Conservation (phyloP, 805 yeast species). For the Cyberlindnera maritima region DNA sequence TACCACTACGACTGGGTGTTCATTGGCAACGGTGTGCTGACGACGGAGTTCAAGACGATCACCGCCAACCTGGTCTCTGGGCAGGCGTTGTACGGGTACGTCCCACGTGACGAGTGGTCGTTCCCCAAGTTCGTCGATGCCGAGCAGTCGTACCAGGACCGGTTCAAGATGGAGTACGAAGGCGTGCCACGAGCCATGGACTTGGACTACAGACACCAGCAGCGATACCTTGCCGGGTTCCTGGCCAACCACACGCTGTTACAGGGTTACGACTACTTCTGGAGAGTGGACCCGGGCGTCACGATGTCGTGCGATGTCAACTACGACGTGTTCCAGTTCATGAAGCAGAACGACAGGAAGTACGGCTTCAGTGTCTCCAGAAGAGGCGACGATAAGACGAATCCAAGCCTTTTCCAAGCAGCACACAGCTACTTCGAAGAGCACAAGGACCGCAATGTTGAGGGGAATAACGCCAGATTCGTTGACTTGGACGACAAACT, state of each 20-base stretch:
- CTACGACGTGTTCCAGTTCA: constrained; percentile 59
- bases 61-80: constrained; percentile 52
- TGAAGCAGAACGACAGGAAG: constrained; percentile 49
- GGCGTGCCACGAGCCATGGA: constrained; percentile 48
- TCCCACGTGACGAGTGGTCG: constrained; percentile 60
- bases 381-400: constrained; percentile 52
- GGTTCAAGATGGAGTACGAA: constrained; percentile 38
- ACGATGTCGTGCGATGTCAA: constrained; percentile 56
- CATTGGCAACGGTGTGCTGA: constrained; percentile 60
- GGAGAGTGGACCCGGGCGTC: constrained; percentile 73
- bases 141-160: constrained; percentile 38
- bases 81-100: constrained; percentile 52
- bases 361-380: constrained; percentile 64
- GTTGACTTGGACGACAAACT: constrained; percentile 56
- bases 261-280: constrained; percentile 57
- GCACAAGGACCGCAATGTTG: constrained; percentile 34
- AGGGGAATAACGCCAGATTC: constrained; percentile 49
- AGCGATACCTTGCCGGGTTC: constrained; percentile 42
- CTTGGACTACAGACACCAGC: constrained; percentile 53
- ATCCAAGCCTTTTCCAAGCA: constrained; percentile 57
- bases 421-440: constrained; percentile 40
- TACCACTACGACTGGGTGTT: constrained; percentile 76
- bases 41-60: constrained; percentile 44
- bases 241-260: constrained; percentile 59
- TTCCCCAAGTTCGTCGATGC: constrained; percentile 60